Base-by-base conservation (phyloP, 768 basidiomycete species). In the Phlegmacium glaucopus region DNA sequence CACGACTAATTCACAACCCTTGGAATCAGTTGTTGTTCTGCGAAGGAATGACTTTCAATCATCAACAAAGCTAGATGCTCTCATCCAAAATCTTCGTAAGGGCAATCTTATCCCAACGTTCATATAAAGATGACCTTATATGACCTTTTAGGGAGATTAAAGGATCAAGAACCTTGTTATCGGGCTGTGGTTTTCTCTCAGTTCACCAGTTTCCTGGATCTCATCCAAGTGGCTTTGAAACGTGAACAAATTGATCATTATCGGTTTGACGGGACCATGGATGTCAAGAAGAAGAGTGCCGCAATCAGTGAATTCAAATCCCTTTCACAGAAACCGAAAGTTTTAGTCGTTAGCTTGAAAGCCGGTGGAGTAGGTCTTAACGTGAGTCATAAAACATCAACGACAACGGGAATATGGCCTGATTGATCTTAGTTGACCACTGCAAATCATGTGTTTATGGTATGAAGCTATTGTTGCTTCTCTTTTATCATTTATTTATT, bases 331-430 rank as follows among this genome's bases (percentile, higher is more conserved):
- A 82, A 77, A 53, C 85, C 91, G 1, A 87, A 91, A 62, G 74
- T 94, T 9, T 62, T 92, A 18, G 77, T 90, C 38, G 70, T 92
- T 39, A 89, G 87, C 59, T 64, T 93, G 63, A 93, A 90, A 63
- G 94, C 94, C 4, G 94, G 94, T 22, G 94, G 94, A 18, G 91
- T 94, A 17, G 94, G 94, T 0, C 61, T 95, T 47, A 94, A 94
- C 61, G 83, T 91, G 59, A 56, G 79, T 63, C 13, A 37, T 22
- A 22, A 22, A 22, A 22, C 5, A 22, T 22, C 22, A 22, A 22
- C 22, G 22, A 22, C 5, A 5, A 22, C 3, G 5, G 22, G 22
- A 22, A 22, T 22, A 22, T 22, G 22, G 22, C 22, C 22, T 41
- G 17, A 27, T 9, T 22, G 16, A 48, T 42, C 41, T 15, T 43